A percentile compares a stretch with the other conserved stretches of the same genome.
phyloP scores from a whole-genome alignment of 495 filamentous ascomycete species.

The Xylaria palmicola region DNA sequence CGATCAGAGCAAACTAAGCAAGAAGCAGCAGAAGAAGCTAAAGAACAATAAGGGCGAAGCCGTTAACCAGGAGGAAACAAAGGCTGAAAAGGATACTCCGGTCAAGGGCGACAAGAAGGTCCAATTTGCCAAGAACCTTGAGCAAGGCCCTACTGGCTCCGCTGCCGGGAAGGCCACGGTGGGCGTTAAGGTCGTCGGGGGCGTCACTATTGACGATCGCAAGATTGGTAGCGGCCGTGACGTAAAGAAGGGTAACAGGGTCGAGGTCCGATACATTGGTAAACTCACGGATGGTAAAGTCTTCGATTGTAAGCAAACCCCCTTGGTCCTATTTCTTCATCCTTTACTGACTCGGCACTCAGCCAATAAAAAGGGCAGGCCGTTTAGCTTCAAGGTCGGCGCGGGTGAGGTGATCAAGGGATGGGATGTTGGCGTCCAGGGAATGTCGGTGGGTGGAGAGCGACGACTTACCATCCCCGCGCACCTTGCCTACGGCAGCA shows the following conservation, averaged over 20 bases:
- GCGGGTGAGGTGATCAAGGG: slow-evolving; percentile 96
- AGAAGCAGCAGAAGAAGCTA: slow-evolving; percentile 98
- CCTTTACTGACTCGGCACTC: slow-evolving; percentile 32
- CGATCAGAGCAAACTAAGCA: slow-evolving; percentile 68
- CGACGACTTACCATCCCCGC: slow-evolving; percentile 86
- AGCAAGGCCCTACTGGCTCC: slow-evolving; percentile 86
- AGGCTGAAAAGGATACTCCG: slow-evolving; percentile 50
- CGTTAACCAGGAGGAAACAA: slow-evolving; percentile 58
- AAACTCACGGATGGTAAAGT: slow-evolving; percentile 90
- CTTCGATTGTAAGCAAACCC: slow-evolving; percentile 73
- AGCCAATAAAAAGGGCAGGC: slow-evolving; percentile 97
- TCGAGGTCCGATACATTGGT: slow-evolving; percentile 95
- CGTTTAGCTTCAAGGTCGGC: slow-evolving; percentile 92
- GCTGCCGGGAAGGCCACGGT: slow-evolving; percentile 46
- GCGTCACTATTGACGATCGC: slow-evolving; percentile 91
- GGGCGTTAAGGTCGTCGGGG: slow-evolving; percentile 75
- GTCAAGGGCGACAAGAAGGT: slow-evolving; percentile 88
- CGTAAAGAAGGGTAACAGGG: slow-evolving; percentile 80
- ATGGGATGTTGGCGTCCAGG: slow-evolving; percentile 91
- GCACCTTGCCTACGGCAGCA: slow-evolving; percentile 81
- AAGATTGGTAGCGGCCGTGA: slow-evolving; percentile 79
- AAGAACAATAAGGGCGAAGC: slow-evolving; percentile 97
- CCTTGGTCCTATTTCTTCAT: background rate
- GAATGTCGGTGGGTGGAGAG: slow-evolving; percentile 92
- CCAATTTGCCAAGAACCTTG: slow-evolving; percentile 96